Base-by-base conservation (phyloP, 179 eudicot genomes). In the Carnegiea gigantea region DNA sequence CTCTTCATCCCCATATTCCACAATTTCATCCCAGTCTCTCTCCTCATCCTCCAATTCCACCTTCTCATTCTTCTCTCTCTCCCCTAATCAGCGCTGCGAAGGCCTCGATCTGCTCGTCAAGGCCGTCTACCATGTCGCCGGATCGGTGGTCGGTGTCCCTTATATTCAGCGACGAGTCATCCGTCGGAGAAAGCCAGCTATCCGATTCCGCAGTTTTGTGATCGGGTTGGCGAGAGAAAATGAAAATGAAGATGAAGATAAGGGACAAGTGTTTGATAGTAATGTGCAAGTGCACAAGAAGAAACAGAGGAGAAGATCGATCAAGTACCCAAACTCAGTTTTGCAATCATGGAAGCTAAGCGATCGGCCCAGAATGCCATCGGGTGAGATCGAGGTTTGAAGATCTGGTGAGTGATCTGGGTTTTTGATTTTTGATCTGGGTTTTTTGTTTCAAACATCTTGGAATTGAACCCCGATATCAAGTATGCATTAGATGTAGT, bases 91-190 rank as follows among this genome's bases (percentile, higher is more conserved):
- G 53, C 83, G 85, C 13, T 92, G 97, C 75, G 76, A 80, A 40
- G 97, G 97, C 60, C 92, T 93, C 54, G 95, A 93, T 88, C 97
- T 93, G 9, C 90, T 93, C 5, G 93, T 93, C 12, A 90, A 92
- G 77, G 95, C 97, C 15, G 85, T 90, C 46, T 87, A 86, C 85
- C 91, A 88, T 30, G 97, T 83, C 1, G 88, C 86, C 0, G 92
- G 97, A 24, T 92, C 97, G 2, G 84, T 84, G 1, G 82, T 91
- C 12, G 95, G 88, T 2, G 90, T 92, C 2, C 97, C 97, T 0
- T 93, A 91, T 78, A 90, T 90, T 10, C 97, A 92, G 79, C 83
- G 85, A 30, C 87, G 95, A n/a, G 87, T 91, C 38, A 85, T 91
- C 62, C 85, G 88, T 10, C 81, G 95, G 14, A 57, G 89, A 11